A percentile compares a stretch with the other conserved stretches of the same genome.
phyloP scores from a whole-genome alignment of 441 rosid species.

The Manihot esculenta region DNA sequence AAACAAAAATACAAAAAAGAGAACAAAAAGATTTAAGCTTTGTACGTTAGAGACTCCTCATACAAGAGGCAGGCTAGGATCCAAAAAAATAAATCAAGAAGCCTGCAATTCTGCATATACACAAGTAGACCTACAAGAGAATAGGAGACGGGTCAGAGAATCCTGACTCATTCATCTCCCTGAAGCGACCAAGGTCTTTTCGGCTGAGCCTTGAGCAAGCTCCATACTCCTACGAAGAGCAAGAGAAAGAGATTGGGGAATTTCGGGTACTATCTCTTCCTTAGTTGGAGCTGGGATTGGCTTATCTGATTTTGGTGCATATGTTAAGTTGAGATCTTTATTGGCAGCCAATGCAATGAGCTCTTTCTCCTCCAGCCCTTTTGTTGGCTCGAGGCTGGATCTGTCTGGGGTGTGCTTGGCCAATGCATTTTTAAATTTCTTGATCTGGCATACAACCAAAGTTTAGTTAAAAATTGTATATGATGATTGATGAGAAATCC shows the following conservation, averaged over 20 bases:
- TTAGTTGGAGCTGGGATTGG: slow-evolving; percentile 3
- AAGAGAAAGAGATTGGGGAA: slow-evolving; percentile 23
- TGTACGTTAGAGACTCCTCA: slow-evolving; percentile 24
- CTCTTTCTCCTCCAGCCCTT: slow-evolving; percentile 91
- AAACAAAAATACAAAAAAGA: not conserved
- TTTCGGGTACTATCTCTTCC: not conserved
- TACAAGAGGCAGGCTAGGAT: slow-evolving; percentile 34
- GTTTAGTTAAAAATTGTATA: not conserved
- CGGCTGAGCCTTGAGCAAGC: slow-evolving; percentile 28
- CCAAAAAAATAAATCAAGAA: slow-evolving; percentile 38
- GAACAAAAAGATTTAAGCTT: not conserved
- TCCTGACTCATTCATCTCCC: slow-evolving; percentile 49
- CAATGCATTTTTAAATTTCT: slow-evolving; percentile 87
- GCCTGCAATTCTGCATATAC: slow-evolving; percentile 35
- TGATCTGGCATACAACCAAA: slow-evolving; percentile 46
- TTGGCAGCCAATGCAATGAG: slow-evolving; percentile 82
- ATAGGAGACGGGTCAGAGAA: slow-evolving; percentile 8
- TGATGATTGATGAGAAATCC: too few species aligned
- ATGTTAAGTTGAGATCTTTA: slow-evolving; percentile 67
- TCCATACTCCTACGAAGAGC: slow-evolving; percentile 24
- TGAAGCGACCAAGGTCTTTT: slow-evolving; percentile 48
- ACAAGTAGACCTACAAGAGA: slow-evolving; percentile 36
- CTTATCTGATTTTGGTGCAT: slow-evolving; percentile 48
- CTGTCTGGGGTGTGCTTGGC: slow-evolving; percentile 73
- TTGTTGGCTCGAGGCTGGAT: slow-evolving; percentile 72